Evolutionary conservation across 495 filamentous ascomycete genomes (phyloP), one percentile per base, ranked within the genome.

Genomic region (Podospora fimiseda): DNA sequence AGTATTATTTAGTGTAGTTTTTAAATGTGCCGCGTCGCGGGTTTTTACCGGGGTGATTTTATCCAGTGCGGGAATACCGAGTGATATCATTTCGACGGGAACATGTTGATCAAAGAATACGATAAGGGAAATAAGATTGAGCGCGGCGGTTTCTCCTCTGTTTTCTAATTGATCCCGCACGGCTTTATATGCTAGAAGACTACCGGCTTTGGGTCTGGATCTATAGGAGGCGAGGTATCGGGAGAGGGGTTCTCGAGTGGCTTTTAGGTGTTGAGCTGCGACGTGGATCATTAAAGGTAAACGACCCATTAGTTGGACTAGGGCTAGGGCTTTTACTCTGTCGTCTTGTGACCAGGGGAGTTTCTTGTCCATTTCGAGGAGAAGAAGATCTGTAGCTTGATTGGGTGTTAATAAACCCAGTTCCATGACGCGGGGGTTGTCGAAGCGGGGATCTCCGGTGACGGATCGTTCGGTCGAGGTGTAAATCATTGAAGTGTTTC

Each of bases 271-370:
- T 51, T 86, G 84, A 8, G 86, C 86, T 3, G 87, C 85, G 3
- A 86, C 84, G 58, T 90, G 85, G 37, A 93, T 90, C 44, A 88
- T 87, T 15, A 91, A 67, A 13, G 88, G 88, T 9, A 92, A 70
- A 53, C 81, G 78, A 21, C 85, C 86, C 68, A 90, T 83, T 43
- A 85, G 67, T 39, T 80, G 71, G 1, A 90, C 86, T 20, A 92
- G 60, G 50, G 89, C 82, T 6, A 71, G 76, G 0, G 84, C 84
- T 47, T 81, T 79, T 38, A 65, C 70, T 23, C 74, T 61, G 52
- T 91, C 86, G 19, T 81, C 77, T 2, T 68, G 65, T 0, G 74
- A 79, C 18, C 71, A 86, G 62, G 64, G 84, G 75, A 62, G 80
- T 74, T 52, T 81, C 74, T 60, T 80, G 62, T 64, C 79, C 70